These are phyloP conservation scores for Crucibulum laeve DNA, from an alignment of 768 basidiomycete genomes.

Conservation along the genomic window DNA sequence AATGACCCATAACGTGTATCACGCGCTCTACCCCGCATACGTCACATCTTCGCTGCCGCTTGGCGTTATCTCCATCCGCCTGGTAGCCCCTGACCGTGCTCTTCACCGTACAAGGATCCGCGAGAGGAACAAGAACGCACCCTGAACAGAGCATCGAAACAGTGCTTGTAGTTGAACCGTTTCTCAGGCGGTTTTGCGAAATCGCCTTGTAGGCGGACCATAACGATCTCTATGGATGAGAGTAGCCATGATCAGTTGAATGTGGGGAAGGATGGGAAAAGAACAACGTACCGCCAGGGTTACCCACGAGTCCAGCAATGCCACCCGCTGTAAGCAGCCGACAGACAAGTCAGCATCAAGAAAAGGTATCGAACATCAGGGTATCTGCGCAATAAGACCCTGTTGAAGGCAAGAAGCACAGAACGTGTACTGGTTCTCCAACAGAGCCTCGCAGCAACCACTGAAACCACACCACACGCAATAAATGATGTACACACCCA, in stretches of 20 bases:
- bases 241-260: background rate
- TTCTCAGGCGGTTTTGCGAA: constrained; percentile 86
- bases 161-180: constrained; percentile 87
- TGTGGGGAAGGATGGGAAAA: background rate
- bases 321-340: constrained; percentile 56
- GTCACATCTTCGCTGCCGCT: background rate
- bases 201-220: constrained; percentile 89
- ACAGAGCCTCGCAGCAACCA: no score
- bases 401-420: no score
- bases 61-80: no score
- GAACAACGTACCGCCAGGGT: constrained; percentile 63
- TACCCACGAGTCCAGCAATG: constrained; percentile 85
- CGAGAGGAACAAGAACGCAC: constrained; percentile 38
- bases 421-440: no score
- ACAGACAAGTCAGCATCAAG: constrained; percentile 7
- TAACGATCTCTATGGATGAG: constrained; percentile 56
- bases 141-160: constrained; percentile 81
- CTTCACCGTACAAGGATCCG: background rate
- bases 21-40: background rate
- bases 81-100: background rate
- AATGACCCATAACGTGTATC: constrained; percentile 11
- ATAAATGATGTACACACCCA: no score
- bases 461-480: no score
- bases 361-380: no score
- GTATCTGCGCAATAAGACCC: no score